Evolutionary conservation across 345 rosid genomes (phyloP), one percentile per base, ranked within the genome.

Genomic region (Laguncularia racemosa): DNA sequence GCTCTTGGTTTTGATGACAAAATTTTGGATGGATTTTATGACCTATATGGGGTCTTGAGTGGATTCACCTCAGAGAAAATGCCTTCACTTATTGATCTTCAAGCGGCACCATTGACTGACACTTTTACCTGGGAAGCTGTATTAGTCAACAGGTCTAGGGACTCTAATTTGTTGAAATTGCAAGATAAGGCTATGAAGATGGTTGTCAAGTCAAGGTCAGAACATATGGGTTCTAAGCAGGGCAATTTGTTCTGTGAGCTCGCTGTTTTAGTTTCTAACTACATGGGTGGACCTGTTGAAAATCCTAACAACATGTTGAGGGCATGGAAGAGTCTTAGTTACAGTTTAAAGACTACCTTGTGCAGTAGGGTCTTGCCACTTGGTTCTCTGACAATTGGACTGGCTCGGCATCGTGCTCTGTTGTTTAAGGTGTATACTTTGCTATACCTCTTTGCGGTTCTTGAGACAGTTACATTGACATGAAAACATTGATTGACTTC

Each of bases 361-460:
- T 81, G 78, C 52, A 85, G 95, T 77, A 79, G 84, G 95, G 88
- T 91, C 61, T 78, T 91, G 62, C 98, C 98, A 1, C 78, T 91
- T 61, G 98, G 96, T 72, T 85, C 96, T 62, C 67, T 91, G 61
- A 91, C 86, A 53, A 81, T 91, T 50, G 96, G 98, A 66, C 67
- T 91, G 86, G 88, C 98, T 64, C 96, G 96, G 69, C 98, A 91
- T 68, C 95, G 98, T 48, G 98, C 98, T 40, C 73, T 91, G 77
- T 64, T 91, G 70, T 91, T 87, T 78, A 91, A 91, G 92, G 98
- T 91, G 76, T 56, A 6, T 60, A 14, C 10, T 33, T 7, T 33
- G 9, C 40, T 33, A 33, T 33, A 33, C 40, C 40, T 33, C 40
- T 6, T 33, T 33, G 40, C 40, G 7, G 7, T 33, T 6, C 10